phyloP scores from a whole-genome alignment of 2,329 filamentous ascomycete genomes.

The Penicillium sp. region DNA sequence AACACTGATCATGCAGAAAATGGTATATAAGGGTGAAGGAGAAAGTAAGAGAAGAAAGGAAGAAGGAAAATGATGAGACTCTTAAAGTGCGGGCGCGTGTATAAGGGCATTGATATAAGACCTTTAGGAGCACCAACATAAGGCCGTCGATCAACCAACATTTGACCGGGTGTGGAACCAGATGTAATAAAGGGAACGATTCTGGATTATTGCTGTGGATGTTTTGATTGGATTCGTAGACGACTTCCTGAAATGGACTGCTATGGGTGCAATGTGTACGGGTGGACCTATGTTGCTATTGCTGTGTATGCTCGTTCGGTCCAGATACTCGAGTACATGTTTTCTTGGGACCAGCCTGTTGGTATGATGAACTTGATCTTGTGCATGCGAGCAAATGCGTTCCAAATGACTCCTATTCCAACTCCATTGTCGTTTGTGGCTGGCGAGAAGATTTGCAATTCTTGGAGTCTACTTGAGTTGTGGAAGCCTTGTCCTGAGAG shows the following conservation, averaged over 20 bases:
- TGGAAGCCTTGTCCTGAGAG: background rate
- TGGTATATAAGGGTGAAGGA: no score
- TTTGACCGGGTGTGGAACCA: background rate
- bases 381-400: background rate
- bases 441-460: background rate
- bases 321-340: slow-evolving; percentile 7
- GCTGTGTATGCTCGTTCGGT: background rate
- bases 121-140: no score
- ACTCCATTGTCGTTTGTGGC: background rate
- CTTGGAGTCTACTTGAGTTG: background rate
- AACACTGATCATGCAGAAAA: no score
- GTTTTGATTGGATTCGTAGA: slow-evolving; percentile 9
- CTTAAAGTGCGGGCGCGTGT: no score
- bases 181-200: slow-evolving; percentile 12
- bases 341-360: background rate
- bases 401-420: background rate
- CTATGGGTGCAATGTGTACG: slow-evolving; percentile 11
- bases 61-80: no score
- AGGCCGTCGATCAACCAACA: no score
- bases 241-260: background rate
- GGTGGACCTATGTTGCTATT: slow-evolving; percentile 16
- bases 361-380: background rate
- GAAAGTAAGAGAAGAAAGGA: no score
- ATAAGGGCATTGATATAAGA: no score
- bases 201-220: slow-evolving; percentile 11